A percentile compares a stretch with the other conserved stretches of the same genome.
These are phyloP conservation scores for Xylaria sp. DNA, from an alignment of 2,329 filamentous ascomycete genomes.

Conservation along the genomic window DNA sequence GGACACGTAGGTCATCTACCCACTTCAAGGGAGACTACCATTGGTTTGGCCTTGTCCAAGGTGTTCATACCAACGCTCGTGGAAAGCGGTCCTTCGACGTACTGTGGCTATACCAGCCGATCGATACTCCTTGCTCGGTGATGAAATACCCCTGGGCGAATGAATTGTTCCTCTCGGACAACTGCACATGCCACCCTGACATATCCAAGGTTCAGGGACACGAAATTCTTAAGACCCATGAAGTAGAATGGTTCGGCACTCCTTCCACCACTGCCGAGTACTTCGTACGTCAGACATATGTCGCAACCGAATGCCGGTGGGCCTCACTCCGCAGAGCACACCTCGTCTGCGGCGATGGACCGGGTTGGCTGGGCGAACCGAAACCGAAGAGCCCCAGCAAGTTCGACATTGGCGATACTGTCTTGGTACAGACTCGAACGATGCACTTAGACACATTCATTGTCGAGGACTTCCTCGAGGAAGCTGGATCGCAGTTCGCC, in stretches of 20 bases:
- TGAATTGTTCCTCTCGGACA: slow-evolving; percentile 71
- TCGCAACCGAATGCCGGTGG: slow-evolving; percentile 56
- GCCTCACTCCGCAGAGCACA: slow-evolving; percentile 51
- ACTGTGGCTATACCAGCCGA: slow-evolving; percentile 67
- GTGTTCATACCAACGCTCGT: slow-evolving; percentile 36
- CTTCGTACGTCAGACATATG: slow-evolving; percentile 68
- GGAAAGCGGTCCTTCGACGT: slow-evolving; percentile 51
- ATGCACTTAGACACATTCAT: slow-evolving; percentile 55
- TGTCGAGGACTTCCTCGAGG: slow-evolving; percentile 39
- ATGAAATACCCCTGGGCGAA: slow-evolving; percentile 65
- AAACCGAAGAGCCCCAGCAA: slow-evolving; percentile 3
- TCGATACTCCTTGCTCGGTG: slow-evolving; percentile 63
- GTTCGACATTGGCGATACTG: slow-evolving; percentile 53
- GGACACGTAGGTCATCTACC: slow-evolving; percentile 47
- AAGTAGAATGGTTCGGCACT: slow-evolving; percentile 52
- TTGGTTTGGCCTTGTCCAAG: slow-evolving; percentile 69
- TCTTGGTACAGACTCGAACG: slow-evolving; percentile 40
- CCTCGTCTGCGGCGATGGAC: slow-evolving; percentile 45
- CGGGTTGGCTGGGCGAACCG: slow-evolving; percentile 3
- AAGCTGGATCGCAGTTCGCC: slow-evolving; percentile 28
- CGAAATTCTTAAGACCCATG: slow-evolving; percentile 53
- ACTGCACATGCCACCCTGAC: slow-evolving; percentile 59
- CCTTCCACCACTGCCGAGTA: slow-evolving; percentile 47
- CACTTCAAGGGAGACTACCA: slow-evolving; percentile 42
- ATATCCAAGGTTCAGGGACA: slow-evolving; percentile 42